phyloP scores from a whole-genome alignment of 1,284 basidiomycete species.

The Apiotrichum laibachii region DNA sequence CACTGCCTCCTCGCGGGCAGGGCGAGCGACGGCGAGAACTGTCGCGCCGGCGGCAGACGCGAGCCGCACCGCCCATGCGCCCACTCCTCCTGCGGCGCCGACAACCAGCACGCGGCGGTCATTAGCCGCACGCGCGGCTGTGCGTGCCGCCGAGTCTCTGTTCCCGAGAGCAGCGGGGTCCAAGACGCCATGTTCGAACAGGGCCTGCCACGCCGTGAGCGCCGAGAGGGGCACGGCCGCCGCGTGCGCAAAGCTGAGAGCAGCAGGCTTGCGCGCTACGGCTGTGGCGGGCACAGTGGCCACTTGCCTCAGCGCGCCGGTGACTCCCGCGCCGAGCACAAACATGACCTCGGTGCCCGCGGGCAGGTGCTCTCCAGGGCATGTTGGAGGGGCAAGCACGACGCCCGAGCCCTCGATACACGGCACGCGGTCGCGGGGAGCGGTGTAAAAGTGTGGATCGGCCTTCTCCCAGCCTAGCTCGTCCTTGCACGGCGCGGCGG shows the following conservation, averaged over 20 bases:
- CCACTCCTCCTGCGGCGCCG: conserved; percentile 12
- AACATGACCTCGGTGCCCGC: conserved; percentile 11
- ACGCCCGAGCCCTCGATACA: conserved; percentile 17
- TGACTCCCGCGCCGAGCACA: conserved; percentile 6
- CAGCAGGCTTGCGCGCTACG: conserved; percentile 7
- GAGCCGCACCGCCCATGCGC: conserved; percentile 13
- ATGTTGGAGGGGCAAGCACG: conserved; percentile 3
- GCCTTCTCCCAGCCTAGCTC: conserved; percentile 11
- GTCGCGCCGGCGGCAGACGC: conserved; percentile 8
- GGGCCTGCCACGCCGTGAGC: conserved; percentile 16
- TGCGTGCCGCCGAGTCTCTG: background rate
- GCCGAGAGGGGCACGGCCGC: conserved; percentile 13
- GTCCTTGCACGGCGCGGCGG: conserved; percentile 9
- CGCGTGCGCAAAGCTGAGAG: conserved; percentile 11
- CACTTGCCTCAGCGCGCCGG: conserved; percentile 6
- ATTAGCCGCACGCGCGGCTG: background rate
- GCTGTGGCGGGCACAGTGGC: conserved; percentile 2
- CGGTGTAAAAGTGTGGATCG: background rate
- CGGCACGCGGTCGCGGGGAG: conserved; percentile 7
- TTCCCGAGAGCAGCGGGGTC: background rate
- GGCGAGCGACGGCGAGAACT: conserved; percentile 2
- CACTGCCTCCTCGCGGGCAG: background rate
- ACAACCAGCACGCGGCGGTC: conserved; percentile 11
- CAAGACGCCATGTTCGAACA: conserved; percentile 14
- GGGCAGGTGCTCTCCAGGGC: background rate